phyloP scores from a whole-genome alignment of 2,329 filamentous ascomycete species.

The Aspergillus tubingensis region DNA sequence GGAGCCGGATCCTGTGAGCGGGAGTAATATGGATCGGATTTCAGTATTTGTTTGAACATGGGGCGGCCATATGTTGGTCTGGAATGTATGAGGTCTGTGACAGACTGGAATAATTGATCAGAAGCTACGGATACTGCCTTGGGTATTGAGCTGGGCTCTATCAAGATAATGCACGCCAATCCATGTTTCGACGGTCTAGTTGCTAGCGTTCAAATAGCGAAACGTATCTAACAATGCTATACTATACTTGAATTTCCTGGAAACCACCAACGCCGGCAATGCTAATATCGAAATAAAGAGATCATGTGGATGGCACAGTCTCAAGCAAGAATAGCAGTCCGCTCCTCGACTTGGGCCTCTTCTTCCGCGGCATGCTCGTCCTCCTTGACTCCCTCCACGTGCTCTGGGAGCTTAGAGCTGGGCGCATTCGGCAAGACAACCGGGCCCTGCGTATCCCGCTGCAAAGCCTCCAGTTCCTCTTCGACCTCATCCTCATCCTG shows the following conservation, averaged over 20 bases:
- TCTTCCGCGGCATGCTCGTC: slow-evolving; percentile 32
- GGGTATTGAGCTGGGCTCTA: slow-evolving; percentile 13
- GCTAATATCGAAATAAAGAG: slow-evolving; percentile 12
- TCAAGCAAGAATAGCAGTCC: slow-evolving; percentile 17
- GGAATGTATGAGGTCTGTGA: neutral
- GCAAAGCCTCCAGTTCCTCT: slow-evolving; percentile 83
- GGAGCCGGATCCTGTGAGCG: slow-evolving; percentile 44
- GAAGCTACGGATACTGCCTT: neutral
- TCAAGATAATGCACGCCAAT: slow-evolving; percentile 2
- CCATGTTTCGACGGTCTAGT: slow-evolving; percentile 17
- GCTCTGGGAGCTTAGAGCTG: slow-evolving; percentile 32
- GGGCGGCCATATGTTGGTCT: neutral
- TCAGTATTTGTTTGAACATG: neutral
- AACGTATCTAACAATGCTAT: slow-evolving; percentile 2
- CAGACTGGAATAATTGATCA: neutral
- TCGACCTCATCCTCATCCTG: slow-evolving; percentile 98
- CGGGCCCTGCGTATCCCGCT: slow-evolving; percentile 58
- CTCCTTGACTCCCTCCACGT: slow-evolving; percentile 29
- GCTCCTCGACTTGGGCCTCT: slow-evolving; percentile 29
- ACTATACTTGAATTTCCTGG: neutral
- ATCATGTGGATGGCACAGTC: neutral
- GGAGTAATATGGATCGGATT: neutral
- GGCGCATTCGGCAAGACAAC: slow-evolving; percentile 44
- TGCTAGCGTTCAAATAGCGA: neutral
- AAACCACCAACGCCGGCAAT: slow-evolving; percentile 30